Percentiles rank a stretch among this genome's conserved stretches.
Conservation (phyloP, 371 early-diverging fungal species). For the Apophysomyces ossiformis region DNA sequence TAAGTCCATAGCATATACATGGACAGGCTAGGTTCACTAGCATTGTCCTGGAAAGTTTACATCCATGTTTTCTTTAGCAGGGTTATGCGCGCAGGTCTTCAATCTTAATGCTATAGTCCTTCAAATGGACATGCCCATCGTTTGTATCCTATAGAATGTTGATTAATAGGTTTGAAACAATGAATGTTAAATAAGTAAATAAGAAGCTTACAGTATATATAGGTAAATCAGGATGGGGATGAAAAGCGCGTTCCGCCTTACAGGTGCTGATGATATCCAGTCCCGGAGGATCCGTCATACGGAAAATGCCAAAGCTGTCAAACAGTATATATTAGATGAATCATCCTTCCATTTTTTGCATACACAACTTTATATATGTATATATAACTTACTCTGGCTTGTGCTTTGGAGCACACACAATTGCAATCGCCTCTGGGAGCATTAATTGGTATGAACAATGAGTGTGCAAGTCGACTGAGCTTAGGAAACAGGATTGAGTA, state of each 20-base stretch:
- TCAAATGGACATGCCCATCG: slow-evolving; percentile 48
- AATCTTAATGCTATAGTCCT: slow-evolving; percentile 50
- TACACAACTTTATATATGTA: neutral
- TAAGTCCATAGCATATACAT: no score
- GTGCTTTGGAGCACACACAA: slow-evolving; percentile 85
- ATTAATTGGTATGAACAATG: slow-evolving; percentile 92
- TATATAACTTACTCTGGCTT: slow-evolving; percentile 59
- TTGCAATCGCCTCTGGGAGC: slow-evolving; percentile 94
- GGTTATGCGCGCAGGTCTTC: slow-evolving; percentile 56
- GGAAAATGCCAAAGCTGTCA: slow-evolving; percentile 78
- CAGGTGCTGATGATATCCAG: slow-evolving; percentile 81
- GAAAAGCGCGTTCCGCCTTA: slow-evolving; percentile 72
- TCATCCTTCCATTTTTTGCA: no score
- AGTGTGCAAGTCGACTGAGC: slow-evolving; percentile 91
- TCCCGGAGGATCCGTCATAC: slow-evolving; percentile 90
- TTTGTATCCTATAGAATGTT: slow-evolving; percentile 46
- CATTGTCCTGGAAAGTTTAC: neutral
- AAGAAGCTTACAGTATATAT: slow-evolving; percentile 63
- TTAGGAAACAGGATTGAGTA: slow-evolving; percentile 92
- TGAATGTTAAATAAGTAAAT: neutral
- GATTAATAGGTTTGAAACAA: neutral
- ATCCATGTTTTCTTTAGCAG: neutral
- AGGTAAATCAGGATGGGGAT: slow-evolving; percentile 78
- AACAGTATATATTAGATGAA: neutral
- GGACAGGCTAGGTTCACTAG: neutral